Evolutionary conservation across 2,329 filamentous ascomycete genomes (phyloP).

Genomic region (Colletotrichum sansevieriae): DNA sequence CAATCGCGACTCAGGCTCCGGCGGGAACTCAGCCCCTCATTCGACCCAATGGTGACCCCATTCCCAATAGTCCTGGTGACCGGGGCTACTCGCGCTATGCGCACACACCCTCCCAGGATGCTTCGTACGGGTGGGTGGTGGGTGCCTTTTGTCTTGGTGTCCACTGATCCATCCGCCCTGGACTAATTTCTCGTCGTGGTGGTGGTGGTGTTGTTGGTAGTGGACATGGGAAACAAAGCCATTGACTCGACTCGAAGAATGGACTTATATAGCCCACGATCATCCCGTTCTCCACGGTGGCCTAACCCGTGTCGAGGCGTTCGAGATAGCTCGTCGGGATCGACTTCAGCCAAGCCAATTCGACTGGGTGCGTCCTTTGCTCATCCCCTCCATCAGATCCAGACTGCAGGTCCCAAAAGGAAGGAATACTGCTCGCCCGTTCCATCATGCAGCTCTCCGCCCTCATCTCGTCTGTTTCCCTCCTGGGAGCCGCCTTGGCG

Average conservation of each 20-base stretch:
- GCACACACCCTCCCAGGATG: slow-evolving; percentile 11
- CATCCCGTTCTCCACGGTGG: slow-evolving; percentile 15
- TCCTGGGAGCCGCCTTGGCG: slow-evolving; percentile 30
- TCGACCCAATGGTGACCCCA: slow-evolving; percentile 6
- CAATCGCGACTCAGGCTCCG: slow-evolving; percentile 30
- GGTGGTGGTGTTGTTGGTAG: neutral
- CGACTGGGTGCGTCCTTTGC: slow-evolving; percentile 17
- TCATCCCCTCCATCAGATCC: neutral
- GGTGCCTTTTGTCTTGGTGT: slow-evolving; percentile 20
- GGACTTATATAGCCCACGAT: slow-evolving; percentile 30
- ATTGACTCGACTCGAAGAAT: neutral
- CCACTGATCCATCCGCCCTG: slow-evolving; percentile 21
- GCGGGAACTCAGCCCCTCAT: slow-evolving; percentile 19
- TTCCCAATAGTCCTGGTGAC: slow-evolving; percentile 11
- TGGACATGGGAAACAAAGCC: neutral
- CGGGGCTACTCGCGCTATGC: slow-evolving; percentile 19
- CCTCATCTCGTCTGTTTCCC: slow-evolving; percentile 33
- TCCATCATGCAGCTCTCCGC: slow-evolving; percentile 31
- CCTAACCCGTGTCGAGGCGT: slow-evolving; percentile 1
- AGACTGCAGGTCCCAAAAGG: neutral
- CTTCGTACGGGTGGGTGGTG: slow-evolving; percentile 12
- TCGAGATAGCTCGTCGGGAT: slow-evolving; percentile 21
- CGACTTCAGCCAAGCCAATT: slow-evolving; percentile 27
- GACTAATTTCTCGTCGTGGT: neutral
- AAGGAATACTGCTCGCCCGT: neutral